Percentiles rank a stretch among this genome's conserved stretches.
These are phyloP conservation scores for Boletus bicolor DNA, from an alignment of 768 basidiomycete species.

Conservation along the genomic window DNA sequence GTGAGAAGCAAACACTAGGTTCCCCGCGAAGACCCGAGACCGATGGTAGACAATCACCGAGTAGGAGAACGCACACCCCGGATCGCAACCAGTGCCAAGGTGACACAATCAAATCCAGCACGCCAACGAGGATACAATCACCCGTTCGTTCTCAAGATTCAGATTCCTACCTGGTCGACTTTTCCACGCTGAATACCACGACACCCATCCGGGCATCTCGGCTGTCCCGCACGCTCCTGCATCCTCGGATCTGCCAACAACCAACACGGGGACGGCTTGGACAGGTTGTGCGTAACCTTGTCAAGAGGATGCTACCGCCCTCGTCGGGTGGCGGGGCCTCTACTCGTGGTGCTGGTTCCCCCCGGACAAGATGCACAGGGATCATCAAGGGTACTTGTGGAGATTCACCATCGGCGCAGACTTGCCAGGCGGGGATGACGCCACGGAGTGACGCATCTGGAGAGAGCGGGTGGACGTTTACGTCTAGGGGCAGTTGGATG, in stretches of 20 bases:
- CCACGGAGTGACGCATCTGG: conserved; percentile 15
- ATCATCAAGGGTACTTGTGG: neutral
- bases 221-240: neutral
- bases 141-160: conserved; percentile 2
- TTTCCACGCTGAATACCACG: conserved; percentile 6
- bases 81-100: neutral
- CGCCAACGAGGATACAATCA: neutral
- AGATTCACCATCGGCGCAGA: neutral
- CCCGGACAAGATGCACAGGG: neutral
- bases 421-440: conserved; percentile 5
- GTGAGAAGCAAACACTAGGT: neutral
- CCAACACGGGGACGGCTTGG: conserved; percentile 17
- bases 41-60: neutral
- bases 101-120: neutral
- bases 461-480: conserved; percentile 21
- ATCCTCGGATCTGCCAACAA: neutral
- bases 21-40: neutral
- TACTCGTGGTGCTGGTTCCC: neutral
- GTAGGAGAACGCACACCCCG: neutral
- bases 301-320: conserved; percentile 20
- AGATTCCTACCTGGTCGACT: conserved; percentile 13
- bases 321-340: conserved; percentile 1
- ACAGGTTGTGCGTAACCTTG: conserved; percentile 21
- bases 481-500: conserved; percentile 12
- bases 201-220: neutral